Evolutionary conservation across 2,329 filamentous ascomycete species (phyloP), one percentile per base, ranked within the genome.

Genomic region (Alternaria conjuncta): DNA sequence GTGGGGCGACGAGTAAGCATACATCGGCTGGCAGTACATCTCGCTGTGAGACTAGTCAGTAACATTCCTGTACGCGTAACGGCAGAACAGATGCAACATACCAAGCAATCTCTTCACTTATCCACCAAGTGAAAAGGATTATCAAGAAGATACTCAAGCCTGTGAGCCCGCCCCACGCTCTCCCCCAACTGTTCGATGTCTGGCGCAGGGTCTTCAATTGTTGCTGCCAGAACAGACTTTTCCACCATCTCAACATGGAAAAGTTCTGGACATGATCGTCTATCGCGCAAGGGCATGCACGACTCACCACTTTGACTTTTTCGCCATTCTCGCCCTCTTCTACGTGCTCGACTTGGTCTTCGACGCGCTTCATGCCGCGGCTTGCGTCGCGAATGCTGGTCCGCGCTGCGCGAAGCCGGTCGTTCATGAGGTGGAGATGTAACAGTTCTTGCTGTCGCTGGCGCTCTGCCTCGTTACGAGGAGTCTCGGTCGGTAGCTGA

Each of bases 1-100:
- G 36, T 81, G 75, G 67, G 67, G 68, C 25, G 86, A 87, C 8
- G 71, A 79, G 12, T 77, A 68, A 5, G 85, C 83, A 62, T 85
- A 83, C 8, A 78, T 65, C 4, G 83, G 84, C 51, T 86, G 84
- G 71, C 84, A 86, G 74, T 85, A 87, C 26, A 81, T 75, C 36
- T 85, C 82, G 66, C 78, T 79, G 43, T 25, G n/a, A 21, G 28
- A 13, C 45, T 53, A 23, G 59, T 64, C 36, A 61, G 61, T 45
- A 30, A 57, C 15, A 28, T 21, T 18, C 41, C 20, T 28, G 11
- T 15, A 50, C 11, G 12, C 28, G 36, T 21, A 36, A 12, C 21
- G 15, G 21, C 18, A n/a, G n/a, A 21, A 23, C 4, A 43, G 11
- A 21, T 23, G 20, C 56, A 57, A 72, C 76, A 47, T 75, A 80